These are phyloP conservation scores for Alternaria infectoria DNA, from an alignment of 2,329 filamentous ascomycete species.

Conservation along the genomic window DNA sequence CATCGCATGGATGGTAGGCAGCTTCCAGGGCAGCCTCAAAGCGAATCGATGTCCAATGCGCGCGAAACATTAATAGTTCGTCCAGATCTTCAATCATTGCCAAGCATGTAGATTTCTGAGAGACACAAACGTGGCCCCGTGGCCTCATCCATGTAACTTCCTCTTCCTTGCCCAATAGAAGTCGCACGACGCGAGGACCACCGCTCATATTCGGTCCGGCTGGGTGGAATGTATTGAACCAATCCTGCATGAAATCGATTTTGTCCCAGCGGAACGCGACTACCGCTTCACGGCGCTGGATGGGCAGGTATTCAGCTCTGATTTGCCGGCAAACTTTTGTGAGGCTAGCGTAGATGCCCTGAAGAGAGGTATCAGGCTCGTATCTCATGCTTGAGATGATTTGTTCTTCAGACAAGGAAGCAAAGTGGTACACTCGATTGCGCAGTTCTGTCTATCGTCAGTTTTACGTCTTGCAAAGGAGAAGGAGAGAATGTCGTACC, in stretches of 20 bases:
- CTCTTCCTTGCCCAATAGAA: background rate
- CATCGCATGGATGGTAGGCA: background rate
- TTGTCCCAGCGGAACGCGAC: background rate
- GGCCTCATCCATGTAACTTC: too few species aligned
- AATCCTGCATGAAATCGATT: background rate
- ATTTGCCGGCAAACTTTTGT: background rate
- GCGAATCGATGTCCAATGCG: background rate
- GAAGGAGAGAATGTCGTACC: background rate
- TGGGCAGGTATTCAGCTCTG: background rate
- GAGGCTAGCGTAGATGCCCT: rapidly evolving
- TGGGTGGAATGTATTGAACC: background rate
- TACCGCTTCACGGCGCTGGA: background rate
- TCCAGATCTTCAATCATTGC: background rate
- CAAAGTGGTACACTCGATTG: background rate
- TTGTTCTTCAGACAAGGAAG: background rate
- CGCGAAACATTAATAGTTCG: background rate
- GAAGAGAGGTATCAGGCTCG: background rate
- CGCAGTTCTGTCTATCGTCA: background rate
- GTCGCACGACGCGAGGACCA: background rate
- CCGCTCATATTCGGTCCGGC: background rate
- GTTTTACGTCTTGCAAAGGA: background rate
- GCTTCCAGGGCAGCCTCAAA: background rate
- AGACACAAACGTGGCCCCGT: too few species aligned
- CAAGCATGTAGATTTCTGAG: background rate
- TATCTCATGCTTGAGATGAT: background rate